Conservation (phyloP, 371 early-diverging fungal species). For the Mucor irregularis region DNA sequence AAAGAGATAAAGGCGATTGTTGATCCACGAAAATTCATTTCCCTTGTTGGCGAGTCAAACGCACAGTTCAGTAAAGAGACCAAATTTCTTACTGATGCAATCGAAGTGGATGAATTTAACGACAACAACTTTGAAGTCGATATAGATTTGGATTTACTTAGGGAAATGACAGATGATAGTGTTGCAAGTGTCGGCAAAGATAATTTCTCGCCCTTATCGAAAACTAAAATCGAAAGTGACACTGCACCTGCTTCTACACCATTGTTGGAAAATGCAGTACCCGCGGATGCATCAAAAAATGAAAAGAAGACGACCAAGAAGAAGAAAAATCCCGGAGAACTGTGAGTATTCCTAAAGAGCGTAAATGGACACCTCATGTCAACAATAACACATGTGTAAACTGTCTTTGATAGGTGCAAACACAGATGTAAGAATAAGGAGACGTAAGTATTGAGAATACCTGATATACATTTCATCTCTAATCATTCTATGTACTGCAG, state of each 20-base stretch:
- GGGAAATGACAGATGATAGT: too few relatives aligned
- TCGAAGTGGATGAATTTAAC: too few relatives aligned
- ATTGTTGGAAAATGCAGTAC: too few relatives aligned
- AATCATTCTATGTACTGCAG: not conserved
- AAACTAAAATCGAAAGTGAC: too few relatives aligned
- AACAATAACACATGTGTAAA: not conserved
- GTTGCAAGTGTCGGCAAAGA: too few relatives aligned
- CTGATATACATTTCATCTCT: not conserved
- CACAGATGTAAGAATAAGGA: conserved; percentile 40
- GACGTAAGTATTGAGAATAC: conserved; percentile 13
- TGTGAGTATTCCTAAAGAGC: not conserved
- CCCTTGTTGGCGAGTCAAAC: not conserved
- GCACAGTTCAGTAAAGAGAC: not conserved
- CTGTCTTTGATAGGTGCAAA: conserved; percentile 32
- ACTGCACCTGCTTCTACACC: too few relatives aligned
- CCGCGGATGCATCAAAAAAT: too few relatives aligned
- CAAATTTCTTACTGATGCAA: too few relatives aligned
- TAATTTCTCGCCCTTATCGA: too few relatives aligned
- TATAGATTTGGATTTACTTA: too few relatives aligned
- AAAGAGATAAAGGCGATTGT: conserved; percentile 9
- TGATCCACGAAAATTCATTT: conserved; percentile 17
- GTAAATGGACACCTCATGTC: not conserved
- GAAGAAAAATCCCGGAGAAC: not conserved
- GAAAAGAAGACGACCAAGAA: conserved; percentile 1
- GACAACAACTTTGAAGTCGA: too few relatives aligned